phyloP scores from a whole-genome alignment of 2,329 filamentous ascomycete species.

The Ophiostoma triangulosporum region DNA sequence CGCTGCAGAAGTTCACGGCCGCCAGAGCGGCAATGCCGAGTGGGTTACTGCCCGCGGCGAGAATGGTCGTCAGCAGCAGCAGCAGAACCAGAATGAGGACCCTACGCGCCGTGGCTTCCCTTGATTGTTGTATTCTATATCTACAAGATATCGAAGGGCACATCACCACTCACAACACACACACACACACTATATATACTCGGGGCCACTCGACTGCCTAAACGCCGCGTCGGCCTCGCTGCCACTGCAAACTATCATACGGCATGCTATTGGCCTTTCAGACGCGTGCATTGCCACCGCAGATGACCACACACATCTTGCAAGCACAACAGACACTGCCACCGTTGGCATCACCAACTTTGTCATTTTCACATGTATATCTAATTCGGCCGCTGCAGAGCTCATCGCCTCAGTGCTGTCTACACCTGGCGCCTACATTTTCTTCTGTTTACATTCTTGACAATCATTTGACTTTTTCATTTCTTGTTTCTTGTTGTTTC shows the following conservation, averaged over 20 bases:
- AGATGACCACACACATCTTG: background rate
- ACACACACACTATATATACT: background rate
- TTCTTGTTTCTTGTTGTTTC: background rate
- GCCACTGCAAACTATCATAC: background rate
- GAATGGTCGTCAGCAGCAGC: constrained; percentile 18
- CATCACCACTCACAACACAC: too few species aligned
- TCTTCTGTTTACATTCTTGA: background rate
- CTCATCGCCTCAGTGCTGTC: background rate
- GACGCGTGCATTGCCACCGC: background rate
- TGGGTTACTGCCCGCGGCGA: constrained; percentile 25
- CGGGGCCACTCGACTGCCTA: background rate
- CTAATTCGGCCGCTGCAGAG: background rate
- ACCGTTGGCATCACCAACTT: background rate
- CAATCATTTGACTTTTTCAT: background rate
- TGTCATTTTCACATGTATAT: background rate
- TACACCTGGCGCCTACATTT: background rate
- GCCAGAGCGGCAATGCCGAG: constrained; percentile 24
- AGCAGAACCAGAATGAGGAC: constrained; percentile 14
- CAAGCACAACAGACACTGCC: background rate
- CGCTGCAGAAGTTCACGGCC: constrained; percentile 43
- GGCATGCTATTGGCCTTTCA: background rate
- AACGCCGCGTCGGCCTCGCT: background rate
- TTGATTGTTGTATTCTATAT: too few species aligned
- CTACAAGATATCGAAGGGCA: background rate
- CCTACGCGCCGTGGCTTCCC: constrained; percentile 14